Conservation (phyloP, 768 basidiomycete species). For the Lactarius hatsudake region DNA sequence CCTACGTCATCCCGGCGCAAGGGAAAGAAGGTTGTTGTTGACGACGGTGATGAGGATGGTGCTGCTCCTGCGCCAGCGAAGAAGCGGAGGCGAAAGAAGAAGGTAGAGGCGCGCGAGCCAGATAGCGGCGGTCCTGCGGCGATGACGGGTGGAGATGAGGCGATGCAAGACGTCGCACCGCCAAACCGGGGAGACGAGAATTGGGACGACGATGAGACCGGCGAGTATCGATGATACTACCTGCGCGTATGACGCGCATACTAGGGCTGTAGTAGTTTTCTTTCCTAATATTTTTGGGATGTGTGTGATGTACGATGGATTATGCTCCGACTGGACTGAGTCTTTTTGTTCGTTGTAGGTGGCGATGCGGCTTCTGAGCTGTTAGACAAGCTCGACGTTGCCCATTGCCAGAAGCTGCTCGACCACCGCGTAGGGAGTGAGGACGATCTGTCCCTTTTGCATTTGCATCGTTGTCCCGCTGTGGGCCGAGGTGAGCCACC, state of each 20-base stretch:
- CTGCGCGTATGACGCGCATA: not conserved
- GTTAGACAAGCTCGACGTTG: conserved; percentile 72
- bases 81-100: conserved; percentile 53
- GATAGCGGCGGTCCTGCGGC: conserved; percentile 34
- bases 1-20: conserved; percentile 53
- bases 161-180: conserved; percentile 31
- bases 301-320: conserved; percentile 12
- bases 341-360: not conserved
- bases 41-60: conserved; percentile 36
- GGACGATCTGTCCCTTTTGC: conserved; percentile 76
- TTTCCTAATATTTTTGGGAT: conserved; percentile 1
- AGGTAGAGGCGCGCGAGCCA: conserved; percentile 38
- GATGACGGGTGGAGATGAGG: conserved; percentile 39
- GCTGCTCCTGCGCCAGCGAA: conserved; percentile 39
- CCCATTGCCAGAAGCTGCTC: conserved; percentile 71
- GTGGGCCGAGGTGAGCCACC: not conserved
- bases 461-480: conserved; percentile 74
- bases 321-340: not conserved
- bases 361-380: not conserved
- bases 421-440: conserved; percentile 73
- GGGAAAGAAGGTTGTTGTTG: conserved; percentile 48
- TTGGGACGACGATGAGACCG: conserved; percentile 39
- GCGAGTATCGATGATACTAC: conserved; percentile 2
- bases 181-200: conserved; percentile 35
- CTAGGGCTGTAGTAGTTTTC: not conserved